These are phyloP conservation scores for Lachnellula cervina DNA, from an alignment of 2,329 filamentous ascomycete species.

Conservation along the genomic window DNA sequence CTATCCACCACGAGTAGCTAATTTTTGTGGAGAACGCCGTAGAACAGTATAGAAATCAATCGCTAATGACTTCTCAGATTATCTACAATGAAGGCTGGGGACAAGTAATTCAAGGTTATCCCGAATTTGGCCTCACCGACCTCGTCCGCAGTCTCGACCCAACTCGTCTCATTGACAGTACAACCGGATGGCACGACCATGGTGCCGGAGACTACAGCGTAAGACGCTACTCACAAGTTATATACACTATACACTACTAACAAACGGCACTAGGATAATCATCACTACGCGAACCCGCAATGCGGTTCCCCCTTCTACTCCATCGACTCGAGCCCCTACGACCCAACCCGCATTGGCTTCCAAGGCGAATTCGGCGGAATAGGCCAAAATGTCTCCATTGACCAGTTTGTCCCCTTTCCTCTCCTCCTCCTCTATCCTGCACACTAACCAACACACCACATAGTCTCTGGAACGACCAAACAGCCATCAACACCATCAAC, in stretches of 20 bases:
- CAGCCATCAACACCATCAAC: conserved; percentile 55
- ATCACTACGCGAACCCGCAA: conserved; percentile 67
- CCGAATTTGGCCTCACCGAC: conserved; percentile 53
- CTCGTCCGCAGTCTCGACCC: conserved; percentile 54
- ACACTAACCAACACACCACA: not conserved
- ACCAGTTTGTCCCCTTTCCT: conserved; percentile 44
- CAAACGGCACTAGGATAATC: conserved; percentile 50
- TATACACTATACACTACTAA: not conserved
- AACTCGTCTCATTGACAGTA: conserved; percentile 58
- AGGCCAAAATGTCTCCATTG: conserved; percentile 57
- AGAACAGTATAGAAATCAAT: no score
- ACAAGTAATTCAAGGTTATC: conserved; percentile 46
- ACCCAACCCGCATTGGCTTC: conserved; percentile 56
- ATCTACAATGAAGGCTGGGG: conserved; percentile 73
- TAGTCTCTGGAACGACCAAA: conserved; percentile 60
- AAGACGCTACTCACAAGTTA: conserved; percentile 6
- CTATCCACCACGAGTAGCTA: no score
- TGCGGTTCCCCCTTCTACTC: conserved; percentile 68
- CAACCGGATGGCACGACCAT: conserved; percentile 63
- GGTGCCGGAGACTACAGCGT: conserved; percentile 59
- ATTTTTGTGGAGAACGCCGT: no score
- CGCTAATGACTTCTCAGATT: conserved; percentile 35
- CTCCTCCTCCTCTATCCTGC: not conserved
- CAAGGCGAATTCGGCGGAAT: conserved; percentile 70
- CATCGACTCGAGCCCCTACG: conserved; percentile 48